These are phyloP conservation scores for Monosporascus cannonballus DNA, from an alignment of 2,329 filamentous ascomycete species.

Conservation along the genomic window DNA sequence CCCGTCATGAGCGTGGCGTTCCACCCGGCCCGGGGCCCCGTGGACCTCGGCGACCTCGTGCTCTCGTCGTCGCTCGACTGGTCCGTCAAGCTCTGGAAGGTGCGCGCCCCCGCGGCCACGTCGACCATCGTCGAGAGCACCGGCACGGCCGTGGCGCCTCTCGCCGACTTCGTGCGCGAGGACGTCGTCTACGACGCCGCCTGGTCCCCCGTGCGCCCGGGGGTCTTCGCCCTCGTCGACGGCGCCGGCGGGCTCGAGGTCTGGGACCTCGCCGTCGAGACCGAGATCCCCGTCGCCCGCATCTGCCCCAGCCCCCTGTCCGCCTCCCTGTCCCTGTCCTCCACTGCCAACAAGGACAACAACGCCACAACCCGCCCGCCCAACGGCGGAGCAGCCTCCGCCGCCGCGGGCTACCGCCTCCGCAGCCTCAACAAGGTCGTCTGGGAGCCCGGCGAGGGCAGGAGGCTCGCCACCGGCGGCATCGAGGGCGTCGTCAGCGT, in stretches of 20 bases:
- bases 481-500: constrained; percentile 86
- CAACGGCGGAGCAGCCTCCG: not conserved
- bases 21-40: constrained; percentile 83
- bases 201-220: constrained; percentile 92
- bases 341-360: not conserved
- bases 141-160: constrained; percentile 56
- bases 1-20: constrained; percentile 96
- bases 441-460: constrained; percentile 88
- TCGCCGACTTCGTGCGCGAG: constrained; percentile 88
- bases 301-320: constrained; percentile 56
- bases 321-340: not conserved
- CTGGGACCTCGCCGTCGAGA: constrained; percentile 90
- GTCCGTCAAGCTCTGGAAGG: constrained; percentile 96
- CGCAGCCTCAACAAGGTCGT: constrained; percentile 82
- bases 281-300: constrained; percentile 82
- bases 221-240: constrained; percentile 91
- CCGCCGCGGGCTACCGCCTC: not conserved
- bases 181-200: constrained; percentile 94
- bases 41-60: constrained; percentile 91
- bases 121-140: constrained; percentile 47
- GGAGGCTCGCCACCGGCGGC: constrained; percentile 80
- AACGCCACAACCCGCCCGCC: not conserved
- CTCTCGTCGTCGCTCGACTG: constrained; percentile 91
- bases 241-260: constrained; percentile 88
- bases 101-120: constrained; percentile 71